Evolutionary conservation across 345 rosid species (phyloP), one percentile per base, ranked within the genome.

Genomic region (Citrus cavaleriei): DNA sequence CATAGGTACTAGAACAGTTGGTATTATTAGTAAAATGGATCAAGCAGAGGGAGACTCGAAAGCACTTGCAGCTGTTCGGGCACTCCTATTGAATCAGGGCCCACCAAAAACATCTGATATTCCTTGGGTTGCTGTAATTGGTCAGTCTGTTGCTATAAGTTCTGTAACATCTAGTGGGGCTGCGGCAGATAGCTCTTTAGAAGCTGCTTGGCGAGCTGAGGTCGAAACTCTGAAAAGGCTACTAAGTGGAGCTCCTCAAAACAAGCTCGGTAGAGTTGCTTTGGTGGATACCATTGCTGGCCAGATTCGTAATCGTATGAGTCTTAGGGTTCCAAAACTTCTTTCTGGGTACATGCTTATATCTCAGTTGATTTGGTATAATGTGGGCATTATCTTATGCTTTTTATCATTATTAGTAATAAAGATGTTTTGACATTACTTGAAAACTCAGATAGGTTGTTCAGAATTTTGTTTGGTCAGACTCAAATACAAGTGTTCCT

Each of bases 191-290:
- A 94, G 84, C 84, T 93, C 99, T 75, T 87, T 97, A 80, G 99
- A 97, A 87, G 94, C 95, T 81, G 99, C 98, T n/a, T 92, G 99
- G 99, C 91, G 91, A n/a, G 98, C 98, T 28, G 98, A 94, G 93
- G 93, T 90, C 77, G 98, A 94, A 82, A 93, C 94, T 83, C 85
- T 97, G 0, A 97, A 91, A 78, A 87, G 95, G 67, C 92, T 88
- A 81, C 83, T 97, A 75, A 87, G 87, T 38, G 99, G 98, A 77
- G 93, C 98, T 62, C 98, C 98, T 21, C 98, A 83, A 79, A 88
- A 83, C 90, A 94, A 93, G 88, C 98, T 97, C 75, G 99, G 98
- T 75, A 89, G 99, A 88, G 81, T 92, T 79, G 98, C 99, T 67
- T 83, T 97, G 83, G 93, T 97, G 79, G 98, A 97, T 63, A 86